Evolutionary conservation across 768 basidiomycete genomes (phyloP), one percentile per base, ranked within the genome.

Genomic region (Suillus occidentalis): DNA sequence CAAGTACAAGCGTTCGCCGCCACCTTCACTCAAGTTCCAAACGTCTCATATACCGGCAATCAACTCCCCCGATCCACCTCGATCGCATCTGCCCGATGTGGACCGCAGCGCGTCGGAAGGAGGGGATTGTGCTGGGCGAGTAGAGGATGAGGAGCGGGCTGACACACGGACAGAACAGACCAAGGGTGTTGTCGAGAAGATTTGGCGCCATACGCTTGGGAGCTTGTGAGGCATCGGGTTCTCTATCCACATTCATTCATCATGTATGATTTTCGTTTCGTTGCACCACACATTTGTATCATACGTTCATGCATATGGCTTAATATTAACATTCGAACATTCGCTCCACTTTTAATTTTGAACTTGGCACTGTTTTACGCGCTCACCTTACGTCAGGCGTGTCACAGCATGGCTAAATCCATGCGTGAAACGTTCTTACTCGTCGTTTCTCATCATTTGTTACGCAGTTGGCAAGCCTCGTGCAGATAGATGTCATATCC

Each of bases 41-140:
- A 67, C 70, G 47, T 31, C 70, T 6, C 64, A 75, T 57, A 67
- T 76, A 16, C 80, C 81, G 28, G 75, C 77, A 9, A 71, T 79
- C 63, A 79, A 79, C 63, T 76, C 76, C 2, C 75, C 78, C 4
- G 71, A 69, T 67, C 31, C 70, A 39, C 43, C 65, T 20, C 68
- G 40, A 59, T 59, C 40, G 25, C 25, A 59, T 18, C 18, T 20
- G 9, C 6, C 66, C 34, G 64, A 50, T n/a, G 60, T 69, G 6
- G 68, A 70, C 42, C 64, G 70, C 63, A 70, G 73, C 49, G 40
- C 47, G 42, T 68, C 83, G 87, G 80, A 80, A 22, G 81, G 85
- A 34, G 80, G 81, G 52, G 84, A 87, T 56, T 88, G 85, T 87
- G 84, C 79, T 16, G 79, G 81, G 43, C 76, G 77, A 61, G 79